These are phyloP conservation scores for Populus tomentosa DNA, from an alignment of 441 rosid species.

Conservation along the genomic window DNA sequence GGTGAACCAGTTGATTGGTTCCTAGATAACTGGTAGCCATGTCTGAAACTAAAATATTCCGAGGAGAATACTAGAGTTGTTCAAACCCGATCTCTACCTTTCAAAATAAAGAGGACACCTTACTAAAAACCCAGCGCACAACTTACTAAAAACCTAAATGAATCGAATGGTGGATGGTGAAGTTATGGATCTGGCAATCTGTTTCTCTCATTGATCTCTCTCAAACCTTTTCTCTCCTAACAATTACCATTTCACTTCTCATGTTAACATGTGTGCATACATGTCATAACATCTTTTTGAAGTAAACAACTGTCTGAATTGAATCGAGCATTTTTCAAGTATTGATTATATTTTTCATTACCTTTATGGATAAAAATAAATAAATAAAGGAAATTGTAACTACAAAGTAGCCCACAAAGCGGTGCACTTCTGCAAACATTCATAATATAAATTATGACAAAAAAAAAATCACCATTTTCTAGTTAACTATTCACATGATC, in stretches of 20 bases:
- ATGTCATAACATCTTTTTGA: background rate
- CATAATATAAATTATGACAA: background rate
- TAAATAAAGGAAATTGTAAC: background rate
- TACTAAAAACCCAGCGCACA: no score
- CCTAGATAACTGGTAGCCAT: no score
- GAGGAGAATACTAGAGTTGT: no score
- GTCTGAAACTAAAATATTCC: no score
- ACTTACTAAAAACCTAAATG: no score
- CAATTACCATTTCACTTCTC: background rate
- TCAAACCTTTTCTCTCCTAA: background rate
- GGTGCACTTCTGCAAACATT: background rate
- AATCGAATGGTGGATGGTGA: no score
- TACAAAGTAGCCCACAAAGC: background rate
- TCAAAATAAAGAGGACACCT: no score
- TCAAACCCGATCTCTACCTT: no score
- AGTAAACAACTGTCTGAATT: background rate
- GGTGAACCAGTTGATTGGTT: no score
- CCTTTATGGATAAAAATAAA: background rate
- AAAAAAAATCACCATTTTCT: background rate
- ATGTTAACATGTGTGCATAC: background rate
- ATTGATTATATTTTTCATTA: background rate
- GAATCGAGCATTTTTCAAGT: background rate
- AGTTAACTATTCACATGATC: background rate
- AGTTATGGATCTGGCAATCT: no score
- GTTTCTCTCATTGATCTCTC: no score